phyloP scores from a whole-genome alignment of 2,329 filamentous ascomycete genomes.

The Monosporascus sp. region DNA sequence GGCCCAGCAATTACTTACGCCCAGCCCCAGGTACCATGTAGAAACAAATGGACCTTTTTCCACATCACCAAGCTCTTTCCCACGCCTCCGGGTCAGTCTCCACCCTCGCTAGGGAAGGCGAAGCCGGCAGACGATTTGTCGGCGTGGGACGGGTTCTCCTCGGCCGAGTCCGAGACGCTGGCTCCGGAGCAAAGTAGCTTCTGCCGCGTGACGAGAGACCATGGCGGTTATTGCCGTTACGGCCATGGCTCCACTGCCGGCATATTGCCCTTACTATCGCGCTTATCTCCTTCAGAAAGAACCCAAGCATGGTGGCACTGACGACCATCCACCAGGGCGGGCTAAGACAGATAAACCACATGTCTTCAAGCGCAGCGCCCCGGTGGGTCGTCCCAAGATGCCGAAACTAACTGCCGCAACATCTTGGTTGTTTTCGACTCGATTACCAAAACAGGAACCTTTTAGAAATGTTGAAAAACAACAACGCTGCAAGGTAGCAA shows the following conservation, averaged over 20 bases:
- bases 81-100: slow-evolving; percentile 21
- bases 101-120: slow-evolving; percentile 6
- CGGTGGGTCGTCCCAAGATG: slow-evolving; percentile 10
- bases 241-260: slow-evolving; percentile 17
- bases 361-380: slow-evolving; percentile 2
- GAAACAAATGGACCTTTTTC: slow-evolving; percentile 11
- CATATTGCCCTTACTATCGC: slow-evolving; percentile 48
- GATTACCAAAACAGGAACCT: slow-evolving; percentile 13
- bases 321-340: slow-evolving; percentile 4
- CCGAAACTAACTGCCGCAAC: slow-evolving; percentile 11
- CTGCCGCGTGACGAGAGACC: slow-evolving; percentile 25
- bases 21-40: slow-evolving; percentile 30
- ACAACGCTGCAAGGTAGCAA: slow-evolving; percentile 2
- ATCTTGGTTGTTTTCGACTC: slow-evolving; percentile 18
- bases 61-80: slow-evolving; percentile 19
- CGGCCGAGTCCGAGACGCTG: slow-evolving; percentile 52
- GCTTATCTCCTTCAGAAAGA: slow-evolving; percentile 54
- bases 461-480: neutral
- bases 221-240: slow-evolving; percentile 3
- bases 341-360: neutral
- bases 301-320: slow-evolving; percentile 30
- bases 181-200: slow-evolving; percentile 51
- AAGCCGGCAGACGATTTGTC: slow-evolving; percentile 22
- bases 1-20: slow-evolving; percentile 13
- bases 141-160: slow-evolving; percentile 34